These are phyloP conservation scores for Epichloe sibirici DNA, from an alignment of 2,329 filamentous ascomycete genomes.

Conservation along the genomic window DNA sequence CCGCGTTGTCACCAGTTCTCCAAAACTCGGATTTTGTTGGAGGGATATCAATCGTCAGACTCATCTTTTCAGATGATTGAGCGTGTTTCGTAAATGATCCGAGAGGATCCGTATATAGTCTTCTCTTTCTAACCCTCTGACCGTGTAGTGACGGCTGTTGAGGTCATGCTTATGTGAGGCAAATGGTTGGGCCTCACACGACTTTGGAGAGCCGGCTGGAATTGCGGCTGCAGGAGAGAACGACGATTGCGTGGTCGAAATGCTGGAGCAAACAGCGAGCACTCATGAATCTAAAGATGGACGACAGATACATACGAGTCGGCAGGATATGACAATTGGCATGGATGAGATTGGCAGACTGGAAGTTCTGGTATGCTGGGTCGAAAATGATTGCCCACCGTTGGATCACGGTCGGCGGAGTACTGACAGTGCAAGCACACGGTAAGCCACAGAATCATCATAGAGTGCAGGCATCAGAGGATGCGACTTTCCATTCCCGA, in stretches of 20 bases:
- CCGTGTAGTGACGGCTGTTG: constrained; percentile 1
- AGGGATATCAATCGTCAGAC: background rate
- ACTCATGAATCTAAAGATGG: background rate
- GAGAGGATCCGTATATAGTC: constrained; percentile 25
- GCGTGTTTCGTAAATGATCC: constrained; percentile 23
- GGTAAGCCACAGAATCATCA: background rate
- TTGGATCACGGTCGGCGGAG: background rate
- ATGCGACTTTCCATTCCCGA: background rate
- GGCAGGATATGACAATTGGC: background rate
- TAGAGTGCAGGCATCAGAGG: constrained; percentile 1
- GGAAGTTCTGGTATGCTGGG: background rate
- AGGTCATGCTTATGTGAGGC: background rate
- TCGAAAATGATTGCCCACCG: background rate
- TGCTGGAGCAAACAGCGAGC: background rate
- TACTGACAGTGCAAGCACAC: background rate
- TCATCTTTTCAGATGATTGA: background rate
- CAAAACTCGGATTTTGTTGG: background rate
- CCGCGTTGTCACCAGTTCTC: background rate
- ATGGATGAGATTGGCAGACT: background rate
- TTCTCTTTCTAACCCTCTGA: background rate
- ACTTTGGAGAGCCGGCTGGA: background rate
- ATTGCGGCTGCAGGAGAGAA: background rate
- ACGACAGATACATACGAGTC: background rate
- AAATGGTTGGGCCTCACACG: background rate
- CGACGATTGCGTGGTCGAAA: background rate